A percentile compares a stretch with the other conserved stretches of the same genome.
Conservation (phyloP, 2,329 filamentous ascomycete genomes). For the Aspergillus aculeatinus region DNA sequence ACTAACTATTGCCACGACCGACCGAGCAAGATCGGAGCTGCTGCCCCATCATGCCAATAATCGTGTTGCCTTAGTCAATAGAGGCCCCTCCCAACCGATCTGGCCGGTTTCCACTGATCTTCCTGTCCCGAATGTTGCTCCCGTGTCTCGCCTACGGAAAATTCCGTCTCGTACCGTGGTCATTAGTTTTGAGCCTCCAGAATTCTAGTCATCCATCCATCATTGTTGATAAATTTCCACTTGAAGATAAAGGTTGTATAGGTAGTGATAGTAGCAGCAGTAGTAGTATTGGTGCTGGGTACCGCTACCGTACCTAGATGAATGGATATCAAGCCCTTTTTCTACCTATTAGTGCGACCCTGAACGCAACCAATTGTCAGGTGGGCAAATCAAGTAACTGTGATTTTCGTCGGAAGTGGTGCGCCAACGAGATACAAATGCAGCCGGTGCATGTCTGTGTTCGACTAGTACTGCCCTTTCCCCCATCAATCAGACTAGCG, state of each 20-base stretch:
- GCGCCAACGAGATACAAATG: not conserved
- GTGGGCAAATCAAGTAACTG: not conserved
- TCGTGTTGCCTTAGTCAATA: conserved; percentile 11
- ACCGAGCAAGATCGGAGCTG: conserved; percentile 9
- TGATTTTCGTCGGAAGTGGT: not conserved
- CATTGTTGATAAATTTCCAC: no score
- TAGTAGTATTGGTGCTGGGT: no score
- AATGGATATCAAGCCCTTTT: no score
- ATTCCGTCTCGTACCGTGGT: conserved; percentile 23
- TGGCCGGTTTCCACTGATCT: conserved; percentile 27
- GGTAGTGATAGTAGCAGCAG: not conserved
- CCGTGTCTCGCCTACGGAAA: conserved; percentile 22
- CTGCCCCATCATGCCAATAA: conserved; percentile 12
- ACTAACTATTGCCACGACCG: conserved; percentile 19
- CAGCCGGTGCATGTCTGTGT: not conserved
- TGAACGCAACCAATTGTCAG: not conserved
- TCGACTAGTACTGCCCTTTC: not conserved
- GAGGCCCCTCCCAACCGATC: conserved; percentile 19
- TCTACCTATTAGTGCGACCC: not conserved
- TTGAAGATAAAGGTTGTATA: no score
- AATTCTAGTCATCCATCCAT: not conserved
- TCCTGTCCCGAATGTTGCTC: conserved; percentile 20
- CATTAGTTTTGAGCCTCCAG: not conserved
- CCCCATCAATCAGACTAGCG: not conserved
- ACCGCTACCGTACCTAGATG: no score